Evolutionary conservation across 2,329 filamentous ascomycete genomes (phyloP), one percentile per base, ranked within the genome.

Genomic region (Neofusicoccum umdonicola): DNA sequence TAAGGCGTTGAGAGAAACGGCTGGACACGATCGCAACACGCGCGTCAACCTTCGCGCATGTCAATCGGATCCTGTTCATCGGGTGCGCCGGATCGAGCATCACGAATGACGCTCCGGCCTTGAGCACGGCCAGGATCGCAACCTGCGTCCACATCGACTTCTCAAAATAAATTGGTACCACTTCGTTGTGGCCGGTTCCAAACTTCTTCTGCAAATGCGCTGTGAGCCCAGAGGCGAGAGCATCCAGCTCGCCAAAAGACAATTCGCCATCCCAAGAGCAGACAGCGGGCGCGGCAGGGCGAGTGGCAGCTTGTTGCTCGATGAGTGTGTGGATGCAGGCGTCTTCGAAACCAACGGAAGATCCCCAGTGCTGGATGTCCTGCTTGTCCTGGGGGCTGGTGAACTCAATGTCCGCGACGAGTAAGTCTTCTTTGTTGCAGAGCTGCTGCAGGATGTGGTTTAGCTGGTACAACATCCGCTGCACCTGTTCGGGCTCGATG

Each of bases 181-280:
- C 27, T 31, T 31, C 27, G 27, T 31, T 31, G 27, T 31, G 27
- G 27, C 27, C 27, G 1, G 27, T 31, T 31, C 27, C 27, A 7
- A 31, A 31, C 27, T 31, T 5, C 27, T 31, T 31, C 27, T 7
- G 27, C 27, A 31, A 31, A 7, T 31, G 27, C 6, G 27, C 27
- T 2, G 27, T 5, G 27, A 31, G 27, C 1, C 27, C 27, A 31
- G 27, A 31, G 27, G 27, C 27, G 27, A 31, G 27, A 31, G 52
- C n/a, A 35, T 83, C 79, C 3, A 83, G 72, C 60, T 83, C 76
- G 44, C 69, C 62, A 66, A 84, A 84, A 3, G 80, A 82, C 58
- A 83, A 76, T 64, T 71, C 71, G 39, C 82, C 82, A 65, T 84
- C 82, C 81, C 81, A 84, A 0, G 82, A 82, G 64, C 80, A 71